Conservation (phyloP, 2,329 filamentous ascomycete species). For the Akanthomyces muscarius region DNA sequence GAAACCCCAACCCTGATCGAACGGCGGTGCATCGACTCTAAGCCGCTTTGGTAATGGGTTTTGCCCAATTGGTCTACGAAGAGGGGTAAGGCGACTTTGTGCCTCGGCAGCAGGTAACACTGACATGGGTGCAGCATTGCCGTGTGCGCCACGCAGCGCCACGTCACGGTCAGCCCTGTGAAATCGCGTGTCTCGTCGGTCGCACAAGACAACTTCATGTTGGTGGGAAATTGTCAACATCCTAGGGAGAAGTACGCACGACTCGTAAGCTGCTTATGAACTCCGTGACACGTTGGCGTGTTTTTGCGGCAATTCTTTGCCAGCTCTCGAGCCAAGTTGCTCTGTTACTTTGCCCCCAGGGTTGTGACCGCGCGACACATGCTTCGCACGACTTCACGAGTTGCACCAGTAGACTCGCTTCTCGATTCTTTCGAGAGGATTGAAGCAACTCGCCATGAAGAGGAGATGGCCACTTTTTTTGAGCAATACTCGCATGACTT, state of each 20-base stretch:
- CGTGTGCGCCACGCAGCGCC: conserved; percentile 1
- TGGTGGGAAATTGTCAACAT: no score
- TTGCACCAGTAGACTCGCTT: no score
- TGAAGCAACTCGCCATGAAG: no score
- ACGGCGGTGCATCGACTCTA: conserved; percentile 2
- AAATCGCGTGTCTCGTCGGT: neutral
- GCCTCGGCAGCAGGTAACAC: neutral
- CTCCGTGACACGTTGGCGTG: neutral
- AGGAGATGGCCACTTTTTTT: no score
- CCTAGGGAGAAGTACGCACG: neutral
- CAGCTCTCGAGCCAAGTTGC: no score
- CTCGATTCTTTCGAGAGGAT: no score
- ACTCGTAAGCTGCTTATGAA: neutral
- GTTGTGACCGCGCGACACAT: no score
- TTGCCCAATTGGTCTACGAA: neutral
- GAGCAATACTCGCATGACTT: no score
- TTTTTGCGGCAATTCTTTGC: no score
- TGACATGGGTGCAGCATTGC: neutral
- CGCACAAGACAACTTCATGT: neutral
- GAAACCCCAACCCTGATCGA: neutral
- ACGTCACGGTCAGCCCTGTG: conserved; percentile 10
- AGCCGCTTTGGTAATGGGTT: neutral
- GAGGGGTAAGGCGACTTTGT: conserved; percentile 2
- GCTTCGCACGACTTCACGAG: no score
- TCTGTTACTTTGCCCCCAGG: no score